Percentiles rank a stretch among this genome's conserved stretches.
These are phyloP conservation scores for Pogostemon cablin DNA, from an alignment of 257 asterid species.

Conservation along the genomic window DNA sequence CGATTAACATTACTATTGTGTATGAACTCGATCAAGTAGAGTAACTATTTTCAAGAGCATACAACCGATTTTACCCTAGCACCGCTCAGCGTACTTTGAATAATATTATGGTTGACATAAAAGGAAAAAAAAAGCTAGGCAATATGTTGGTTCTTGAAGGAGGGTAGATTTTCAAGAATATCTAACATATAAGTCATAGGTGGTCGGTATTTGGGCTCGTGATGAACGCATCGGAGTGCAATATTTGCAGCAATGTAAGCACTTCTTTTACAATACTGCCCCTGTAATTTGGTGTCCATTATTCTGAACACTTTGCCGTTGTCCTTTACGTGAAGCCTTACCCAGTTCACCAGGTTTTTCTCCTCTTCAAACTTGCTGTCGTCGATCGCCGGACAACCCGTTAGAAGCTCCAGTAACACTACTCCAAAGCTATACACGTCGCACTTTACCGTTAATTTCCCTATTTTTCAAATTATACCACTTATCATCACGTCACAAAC, in stretches of 20 bases:
- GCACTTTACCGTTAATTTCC: conserved; percentile 48
- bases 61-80: no score
- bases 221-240: conserved; percentile 50
- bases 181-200: conserved; percentile 57
- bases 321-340: conserved; percentile 42
- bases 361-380: conserved; percentile 48
- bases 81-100: no score
- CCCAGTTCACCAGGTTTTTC: conserved; percentile 47
- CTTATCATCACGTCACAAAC: no score
- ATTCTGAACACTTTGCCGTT: conserved; percentile 47
- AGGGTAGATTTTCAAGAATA: conserved; percentile 55
- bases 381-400: conserved; percentile 53
- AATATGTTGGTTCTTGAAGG: conserved; percentile 35
- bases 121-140: neutral
- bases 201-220: conserved; percentile 53
- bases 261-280: conserved; percentile 54
- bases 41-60: no score
- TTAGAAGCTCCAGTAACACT: conserved; percentile 51
- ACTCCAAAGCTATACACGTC: conserved; percentile 59
- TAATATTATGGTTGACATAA: neutral
- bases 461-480: conserved; percentile 16
- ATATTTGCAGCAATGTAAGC: conserved; percentile 56
- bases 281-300: conserved; percentile 58
- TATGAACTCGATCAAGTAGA: no score
- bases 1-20: no score